phyloP scores from a whole-genome alignment of 2,329 filamentous ascomycete genomes.

The Pochonia chlamydosporia region DNA sequence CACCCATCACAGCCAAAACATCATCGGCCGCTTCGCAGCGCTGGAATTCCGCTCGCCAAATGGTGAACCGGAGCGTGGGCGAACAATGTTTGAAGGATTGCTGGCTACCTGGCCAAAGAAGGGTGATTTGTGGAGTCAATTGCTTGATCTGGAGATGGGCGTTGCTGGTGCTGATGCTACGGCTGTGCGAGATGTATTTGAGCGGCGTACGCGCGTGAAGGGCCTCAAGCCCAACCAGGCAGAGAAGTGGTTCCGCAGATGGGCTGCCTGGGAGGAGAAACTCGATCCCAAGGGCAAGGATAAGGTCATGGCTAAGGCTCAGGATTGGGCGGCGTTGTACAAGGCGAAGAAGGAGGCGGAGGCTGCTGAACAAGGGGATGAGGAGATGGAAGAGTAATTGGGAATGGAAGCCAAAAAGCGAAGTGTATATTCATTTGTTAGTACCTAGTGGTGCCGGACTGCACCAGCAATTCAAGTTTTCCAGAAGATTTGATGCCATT shows the following conservation, averaged over 20 bases:
- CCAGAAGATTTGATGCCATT: background rate
- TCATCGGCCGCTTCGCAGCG: conserved; percentile 83
- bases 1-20: conserved; percentile 53
- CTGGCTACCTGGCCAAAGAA: conserved; percentile 82
- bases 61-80: conserved; percentile 82
- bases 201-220: conserved; percentile 65
- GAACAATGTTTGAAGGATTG: conserved; percentile 89
- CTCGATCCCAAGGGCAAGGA: conserved; percentile 62
- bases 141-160: conserved; percentile 76
- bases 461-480: background rate
- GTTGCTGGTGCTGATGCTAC: conserved; percentile 47
- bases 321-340: conserved; percentile 58
- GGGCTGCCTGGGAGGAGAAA: conserved; percentile 82
- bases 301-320: conserved; percentile 64
- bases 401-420: background rate
- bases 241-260: conserved; percentile 84
- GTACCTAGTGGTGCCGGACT: conserved; percentile 8
- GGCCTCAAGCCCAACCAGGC: conserved; percentile 76
- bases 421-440: background rate
- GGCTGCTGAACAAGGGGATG: conserved; percentile 26
- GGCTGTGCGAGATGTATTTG: conserved; percentile 70
- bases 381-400: conserved; percentile 18
- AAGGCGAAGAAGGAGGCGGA: conserved; percentile 39
- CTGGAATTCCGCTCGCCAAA: conserved; percentile 82
- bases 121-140: conserved; percentile 87